Base-by-base conservation (phyloP, 2,329 filamentous ascomycete genomes). In the Grosmannia huntii region DNA sequence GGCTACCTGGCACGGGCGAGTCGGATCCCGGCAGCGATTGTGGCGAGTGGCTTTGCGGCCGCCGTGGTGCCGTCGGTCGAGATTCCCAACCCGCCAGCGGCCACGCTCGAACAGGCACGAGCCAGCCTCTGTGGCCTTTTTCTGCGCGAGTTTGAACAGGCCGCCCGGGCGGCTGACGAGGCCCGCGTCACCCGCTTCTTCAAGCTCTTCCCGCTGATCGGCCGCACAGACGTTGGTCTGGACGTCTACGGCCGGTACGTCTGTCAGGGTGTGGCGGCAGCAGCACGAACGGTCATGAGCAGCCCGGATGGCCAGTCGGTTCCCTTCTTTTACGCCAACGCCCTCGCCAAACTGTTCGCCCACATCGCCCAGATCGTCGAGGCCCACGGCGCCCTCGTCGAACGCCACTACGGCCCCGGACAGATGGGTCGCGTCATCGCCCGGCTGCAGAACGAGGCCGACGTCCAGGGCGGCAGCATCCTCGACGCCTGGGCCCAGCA, bases 341-440 rank as follows among this genome's bases (percentile, higher is more conserved):
- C 89, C 2, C 75, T 99, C 62, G 96, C 91, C 5, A 91, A 89
- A 68, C 74, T 99, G 53, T 99, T 99, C 68, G 92, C 97, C 71
- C 92, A 99, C 71, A 96, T 99, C 69, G 92, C 94, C 2, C 89
- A 95, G 68, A 96, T 99, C 63, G 85, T 99, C 25, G 92, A 97
- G 66, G 86, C 88, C 1, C 94, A 99, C 68, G 90, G 92, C 36
- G 84, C 84, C 0, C 77, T 99, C 10, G 92, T 99, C 1, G 91
- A 97, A 73, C 84, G 89, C 53, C 94, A 99, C 71, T 99, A 99
- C 68, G 94, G 94, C 1, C 73, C 81, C 19, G 90, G 92, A 44
- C 94, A 90, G 75, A 99, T 99, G 94, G 84, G 88, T 36, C 88
- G 86, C 65, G 94, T 99, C 57, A 92, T 97, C 64, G 90, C 96